Percentiles rank a stretch among this genome's conserved stretches.
These are phyloP conservation scores for Podospora tetraspora DNA, from an alignment of 495 filamentous ascomycete species.

Conservation along the genomic window DNA sequence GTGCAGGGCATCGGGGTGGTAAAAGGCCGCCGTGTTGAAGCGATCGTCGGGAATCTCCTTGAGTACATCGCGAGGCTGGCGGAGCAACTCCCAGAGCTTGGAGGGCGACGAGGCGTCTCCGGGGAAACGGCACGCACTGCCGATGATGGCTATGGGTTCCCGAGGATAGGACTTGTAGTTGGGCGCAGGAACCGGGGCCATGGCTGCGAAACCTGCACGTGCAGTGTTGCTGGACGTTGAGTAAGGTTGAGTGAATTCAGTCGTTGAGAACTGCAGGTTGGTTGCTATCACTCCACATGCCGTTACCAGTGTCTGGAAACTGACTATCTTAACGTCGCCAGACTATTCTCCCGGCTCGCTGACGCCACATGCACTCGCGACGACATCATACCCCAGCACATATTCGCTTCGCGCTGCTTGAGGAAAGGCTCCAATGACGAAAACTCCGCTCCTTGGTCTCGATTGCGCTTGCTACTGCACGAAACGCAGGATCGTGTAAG, in stretches of 20 bases:
- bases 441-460: background rate
- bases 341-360: background rate
- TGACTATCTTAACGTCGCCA: background rate
- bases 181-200: background rate
- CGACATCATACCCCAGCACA: background rate
- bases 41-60: constrained; percentile 10
- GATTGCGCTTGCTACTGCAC: background rate
- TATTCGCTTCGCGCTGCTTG: background rate
- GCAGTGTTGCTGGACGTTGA: constrained; percentile 1
- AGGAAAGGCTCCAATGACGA: background rate
- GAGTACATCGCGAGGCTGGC: constrained; percentile 12
- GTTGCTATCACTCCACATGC: background rate
- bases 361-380: constrained; percentile 1
- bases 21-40: constrained; percentile 16
- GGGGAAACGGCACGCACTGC: constrained; percentile 23
- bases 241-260: background rate
- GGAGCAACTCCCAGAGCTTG: constrained; percentile 20
- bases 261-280: background rate
- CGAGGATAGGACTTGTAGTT: background rate
- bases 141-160: constrained; percentile 29
- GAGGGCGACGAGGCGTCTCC: constrained; percentile 14
- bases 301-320: background rate
- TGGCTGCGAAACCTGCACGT: background rate
- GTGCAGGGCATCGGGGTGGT: constrained; percentile 44
- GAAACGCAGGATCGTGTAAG: background rate